phyloP scores from a whole-genome alignment of 768 basidiomycete genomes.

The Rhizopogon roseolus region DNA sequence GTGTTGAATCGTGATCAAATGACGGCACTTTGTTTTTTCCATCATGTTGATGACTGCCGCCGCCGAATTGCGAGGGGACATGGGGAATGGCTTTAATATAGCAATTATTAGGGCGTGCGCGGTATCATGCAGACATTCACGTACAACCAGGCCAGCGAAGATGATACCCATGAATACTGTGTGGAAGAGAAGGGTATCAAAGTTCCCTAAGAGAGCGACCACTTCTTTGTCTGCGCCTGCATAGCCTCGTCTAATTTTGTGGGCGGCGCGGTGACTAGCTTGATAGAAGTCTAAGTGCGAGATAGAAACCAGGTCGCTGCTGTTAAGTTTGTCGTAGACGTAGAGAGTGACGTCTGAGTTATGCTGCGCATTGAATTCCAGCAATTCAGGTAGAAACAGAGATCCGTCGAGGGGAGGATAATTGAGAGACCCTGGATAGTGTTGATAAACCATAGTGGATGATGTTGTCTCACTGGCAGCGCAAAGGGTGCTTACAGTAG shows the following conservation, averaged over 20 bases:
- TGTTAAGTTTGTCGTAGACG: slow-evolving; percentile 13
- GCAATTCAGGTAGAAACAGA: slow-evolving; percentile 24
- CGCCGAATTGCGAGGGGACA: slow-evolving; percentile 32
- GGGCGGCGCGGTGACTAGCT: slow-evolving; percentile 39
- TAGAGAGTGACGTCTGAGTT: slow-evolving; percentile 29
- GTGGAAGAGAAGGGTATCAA: slow-evolving; percentile 39
- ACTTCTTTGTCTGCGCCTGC: slow-evolving; percentile 26
- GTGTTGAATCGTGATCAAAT: slow-evolving; percentile 30
- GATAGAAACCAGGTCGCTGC: slow-evolving; percentile 21
- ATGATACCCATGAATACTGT: slow-evolving; percentile 34
- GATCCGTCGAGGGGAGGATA: slow-evolving; percentile 29
- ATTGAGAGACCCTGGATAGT: not conserved
- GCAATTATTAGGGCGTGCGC: not conserved
- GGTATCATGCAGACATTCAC: not conserved
- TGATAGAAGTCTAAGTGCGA: slow-evolving; percentile 39
- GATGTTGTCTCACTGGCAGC: not conserved
- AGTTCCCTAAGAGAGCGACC: slow-evolving; percentile 32
- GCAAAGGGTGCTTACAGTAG: too few relatives aligned
- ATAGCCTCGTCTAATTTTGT: slow-evolving; percentile 30
- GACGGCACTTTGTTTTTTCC: slow-evolving; percentile 31
- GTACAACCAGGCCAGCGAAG: slow-evolving; percentile 30
- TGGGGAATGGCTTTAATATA: slow-evolving; percentile 27
- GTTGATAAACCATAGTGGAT: not conserved
- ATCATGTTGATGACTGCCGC: slow-evolving; percentile 31
- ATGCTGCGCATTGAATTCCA: slow-evolving; percentile 30